A percentile compares a stretch with the other conserved stretches of the same genome.
Evolutionary conservation across 2,329 filamentous ascomycete genomes (phyloP).

Genomic region (Aspergillus sp.): DNA sequence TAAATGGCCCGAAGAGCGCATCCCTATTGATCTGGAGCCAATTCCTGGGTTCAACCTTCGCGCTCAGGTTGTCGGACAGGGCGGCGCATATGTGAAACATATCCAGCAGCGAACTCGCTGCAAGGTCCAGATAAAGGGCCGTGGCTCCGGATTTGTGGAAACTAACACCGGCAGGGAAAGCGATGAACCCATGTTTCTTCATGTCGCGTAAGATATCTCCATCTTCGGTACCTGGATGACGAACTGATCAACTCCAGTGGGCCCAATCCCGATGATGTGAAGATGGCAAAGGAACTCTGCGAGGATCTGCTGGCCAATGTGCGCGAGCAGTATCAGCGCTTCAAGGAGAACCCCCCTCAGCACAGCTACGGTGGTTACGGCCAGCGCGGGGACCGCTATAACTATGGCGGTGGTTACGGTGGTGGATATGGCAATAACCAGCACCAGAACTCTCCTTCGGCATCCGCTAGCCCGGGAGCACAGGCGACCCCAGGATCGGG

Average conservation of each 20-base stretch:
- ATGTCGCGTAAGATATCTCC: slow-evolving; percentile 68
- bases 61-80: slow-evolving; percentile 91
- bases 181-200: slow-evolving; percentile 94
- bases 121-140: slow-evolving; percentile 96
- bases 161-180: slow-evolving; percentile 83
- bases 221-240: neutral
- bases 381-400: slow-evolving; percentile 48
- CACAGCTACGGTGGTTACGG: slow-evolving; percentile 61
- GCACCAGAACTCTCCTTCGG: slow-evolving; percentile 39
- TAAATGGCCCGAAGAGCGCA: slow-evolving; percentile 98
- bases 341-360: slow-evolving; percentile 75
- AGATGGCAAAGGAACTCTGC: slow-evolving; percentile 83
- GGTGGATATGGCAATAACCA: slow-evolving; percentile 32
- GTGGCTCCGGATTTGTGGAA: slow-evolving; percentile 91
- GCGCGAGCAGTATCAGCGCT: slow-evolving; percentile 82
- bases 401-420: slow-evolving; percentile 39
- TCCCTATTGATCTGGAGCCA: slow-evolving; percentile 85
- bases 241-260: slow-evolving; percentile 58
- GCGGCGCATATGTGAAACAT: slow-evolving; percentile 94
- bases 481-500: slow-evolving; percentile 33
- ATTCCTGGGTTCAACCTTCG: slow-evolving; percentile 93
- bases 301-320: slow-evolving; percentile 85
- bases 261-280: slow-evolving; percentile 81
- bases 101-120: slow-evolving; percentile 95
- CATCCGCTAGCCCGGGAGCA: slow-evolving; percentile 44